Conservation (phyloP, 2,329 filamentous ascomycete species). For the Colletotrichum chlorophyti region DNA sequence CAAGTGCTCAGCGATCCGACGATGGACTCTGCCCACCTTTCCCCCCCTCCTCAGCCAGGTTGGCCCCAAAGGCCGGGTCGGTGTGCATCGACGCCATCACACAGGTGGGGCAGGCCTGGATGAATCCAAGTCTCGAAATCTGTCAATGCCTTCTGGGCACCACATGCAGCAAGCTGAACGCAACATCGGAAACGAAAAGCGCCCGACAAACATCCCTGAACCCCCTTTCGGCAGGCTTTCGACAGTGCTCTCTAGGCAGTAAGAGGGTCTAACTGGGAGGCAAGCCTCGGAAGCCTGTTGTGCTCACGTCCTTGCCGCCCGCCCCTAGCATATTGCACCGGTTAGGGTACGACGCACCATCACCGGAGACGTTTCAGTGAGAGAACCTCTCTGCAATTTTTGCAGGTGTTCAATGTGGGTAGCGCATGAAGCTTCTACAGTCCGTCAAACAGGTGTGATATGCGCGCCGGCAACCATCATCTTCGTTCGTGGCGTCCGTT, state of each 20-base stretch:
- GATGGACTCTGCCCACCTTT: too few relatives aligned
- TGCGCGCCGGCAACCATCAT: background rate
- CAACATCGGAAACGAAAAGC: background rate
- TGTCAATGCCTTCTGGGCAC: background rate
- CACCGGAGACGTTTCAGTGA: too few relatives aligned
- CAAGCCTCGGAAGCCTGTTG: too few relatives aligned
- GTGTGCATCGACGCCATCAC: background rate
- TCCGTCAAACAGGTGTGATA: too few relatives aligned
- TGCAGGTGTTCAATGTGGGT: too few relatives aligned
- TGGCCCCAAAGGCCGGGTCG: background rate
- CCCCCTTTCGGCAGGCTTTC: background rate
- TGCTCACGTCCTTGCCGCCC: background rate
- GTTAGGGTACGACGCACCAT: background rate
- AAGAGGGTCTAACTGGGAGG: too few relatives aligned
- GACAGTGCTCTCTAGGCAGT: too few relatives aligned
- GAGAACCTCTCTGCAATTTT: too few relatives aligned
- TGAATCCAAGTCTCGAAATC: background rate
- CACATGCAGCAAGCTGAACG: slow-evolving; percentile 5
- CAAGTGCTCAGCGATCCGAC: too few relatives aligned
- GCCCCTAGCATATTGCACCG: too few relatives aligned
- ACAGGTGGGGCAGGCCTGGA: background rate
- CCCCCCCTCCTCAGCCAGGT: too few relatives aligned
- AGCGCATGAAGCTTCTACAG: too few relatives aligned
- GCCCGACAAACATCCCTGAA: background rate
- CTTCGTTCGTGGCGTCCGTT: background rate